phyloP scores from a whole-genome alignment of 805 yeast genomes.

The Wickerhamomyces hampshirensis region DNA sequence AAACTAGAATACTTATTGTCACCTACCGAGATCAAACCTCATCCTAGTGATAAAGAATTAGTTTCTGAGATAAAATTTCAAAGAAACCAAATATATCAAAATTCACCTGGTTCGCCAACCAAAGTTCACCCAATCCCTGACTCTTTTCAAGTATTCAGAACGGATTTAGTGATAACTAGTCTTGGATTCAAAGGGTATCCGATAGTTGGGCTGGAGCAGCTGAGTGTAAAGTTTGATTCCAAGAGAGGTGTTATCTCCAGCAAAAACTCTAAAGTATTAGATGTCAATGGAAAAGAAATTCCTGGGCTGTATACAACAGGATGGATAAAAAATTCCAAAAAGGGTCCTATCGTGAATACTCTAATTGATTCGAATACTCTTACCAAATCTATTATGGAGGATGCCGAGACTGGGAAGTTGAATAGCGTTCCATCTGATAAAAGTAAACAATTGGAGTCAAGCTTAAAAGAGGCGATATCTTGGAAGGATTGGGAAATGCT shows the following conservation, averaged over 20 bases:
- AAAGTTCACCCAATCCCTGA: conserved; percentile 23
- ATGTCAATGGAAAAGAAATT: conserved; percentile 19
- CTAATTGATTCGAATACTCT: conserved; percentile 80
- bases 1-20: conserved; percentile 60
- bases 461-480: conserved; percentile 31
- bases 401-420: conserved; percentile 33
- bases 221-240: conserved; percentile 44
- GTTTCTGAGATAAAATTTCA: conserved; percentile 40
- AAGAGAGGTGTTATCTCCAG: conserved; percentile 42
- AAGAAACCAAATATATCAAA: conserved; percentile 40
- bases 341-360: conserved; percentile 88
- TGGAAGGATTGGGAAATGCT: conserved; percentile 71
- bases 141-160: conserved; percentile 28
- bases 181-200: conserved; percentile 79
- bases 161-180: conserved; percentile 72
- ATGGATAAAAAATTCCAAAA: conserved; percentile 85
- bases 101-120: conserved; percentile 24
- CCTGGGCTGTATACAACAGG: conserved; percentile 75
- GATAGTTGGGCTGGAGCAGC: conserved; percentile 44
- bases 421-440: conserved; percentile 1
- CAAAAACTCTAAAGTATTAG: conserved; percentile 38
- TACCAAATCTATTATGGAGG: conserved; percentile 59
- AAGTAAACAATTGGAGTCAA: conserved; percentile 20
- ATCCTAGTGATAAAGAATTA: conserved; percentile 29
- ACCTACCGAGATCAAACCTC: conserved; percentile 49